A percentile compares a stretch with the other conserved stretches of the same genome.
Conservation (phyloP, 192 early-diverging fungal species). For the Podila epigama region DNA sequence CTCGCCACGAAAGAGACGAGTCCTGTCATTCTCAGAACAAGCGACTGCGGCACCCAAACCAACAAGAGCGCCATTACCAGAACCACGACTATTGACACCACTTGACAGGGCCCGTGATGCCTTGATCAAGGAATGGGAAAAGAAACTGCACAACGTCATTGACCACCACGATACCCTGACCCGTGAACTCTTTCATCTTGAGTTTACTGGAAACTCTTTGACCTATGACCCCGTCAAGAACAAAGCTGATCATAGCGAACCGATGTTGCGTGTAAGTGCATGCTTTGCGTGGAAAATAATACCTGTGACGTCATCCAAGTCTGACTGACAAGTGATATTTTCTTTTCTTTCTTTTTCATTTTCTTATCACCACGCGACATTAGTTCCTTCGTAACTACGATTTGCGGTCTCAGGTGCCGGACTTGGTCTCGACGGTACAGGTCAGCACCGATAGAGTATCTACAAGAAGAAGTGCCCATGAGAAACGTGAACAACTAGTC, state of each 20-base stretch:
- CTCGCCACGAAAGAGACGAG: conserved; percentile 21
- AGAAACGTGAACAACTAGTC: conserved; percentile 54
- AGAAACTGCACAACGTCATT: conserved; percentile 54
- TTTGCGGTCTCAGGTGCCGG: conserved; percentile 59
- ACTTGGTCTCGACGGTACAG: conserved; percentile 52
- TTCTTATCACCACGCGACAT: neutral
- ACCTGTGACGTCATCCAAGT: neutral
- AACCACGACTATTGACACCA: conserved; percentile 46
- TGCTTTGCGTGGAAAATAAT: neutral
- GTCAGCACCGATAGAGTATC: conserved; percentile 50
- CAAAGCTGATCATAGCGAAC: conserved; percentile 60
- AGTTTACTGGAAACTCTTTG: conserved; percentile 57
- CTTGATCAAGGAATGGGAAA: conserved; percentile 46
- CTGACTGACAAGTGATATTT: neutral
- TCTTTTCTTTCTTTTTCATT: neutral
- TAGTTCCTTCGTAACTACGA: conserved; percentile 44
- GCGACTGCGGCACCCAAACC: neutral
- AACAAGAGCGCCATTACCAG: neutral
- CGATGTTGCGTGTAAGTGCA: conserved; percentile 57
- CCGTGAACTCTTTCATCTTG: conserved; percentile 67
- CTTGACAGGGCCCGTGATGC: conserved; percentile 51
- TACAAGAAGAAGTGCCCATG: conserved; percentile 49
- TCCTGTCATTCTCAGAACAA: conserved; percentile 3
- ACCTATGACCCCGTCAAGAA: conserved; percentile 60
- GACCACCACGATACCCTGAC: conserved; percentile 60